Percentiles rank a stretch among this genome's conserved stretches.
phyloP scores from a whole-genome alignment of 331 rosid species.

The Malus hybrid region DNA sequence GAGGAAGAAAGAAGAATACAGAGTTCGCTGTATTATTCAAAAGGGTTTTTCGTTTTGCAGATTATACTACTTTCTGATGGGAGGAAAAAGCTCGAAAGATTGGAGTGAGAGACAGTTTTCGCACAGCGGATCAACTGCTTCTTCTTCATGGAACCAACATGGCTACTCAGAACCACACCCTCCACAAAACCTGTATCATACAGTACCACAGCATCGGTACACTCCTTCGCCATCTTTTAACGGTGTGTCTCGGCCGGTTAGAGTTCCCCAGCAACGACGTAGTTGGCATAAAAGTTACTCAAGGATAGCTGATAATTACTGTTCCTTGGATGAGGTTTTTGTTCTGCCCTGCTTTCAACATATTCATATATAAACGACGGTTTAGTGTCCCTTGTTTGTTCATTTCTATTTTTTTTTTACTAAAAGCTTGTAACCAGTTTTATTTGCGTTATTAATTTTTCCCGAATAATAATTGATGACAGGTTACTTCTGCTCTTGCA shows the following conservation, averaged over 20 bases:
- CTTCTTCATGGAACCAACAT: conserved; percentile 41
- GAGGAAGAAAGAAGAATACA: background rate
- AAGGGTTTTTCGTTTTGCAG: background rate
- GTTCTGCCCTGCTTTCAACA: too few species aligned
- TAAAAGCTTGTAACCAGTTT: too few species aligned
- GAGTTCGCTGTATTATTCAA: conserved; percentile 3
- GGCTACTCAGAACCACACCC: conserved; percentile 36
- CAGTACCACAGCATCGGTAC: conserved; percentile 31
- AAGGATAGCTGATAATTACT: conserved; percentile 66
- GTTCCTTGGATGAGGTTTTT: conserved; percentile 65
- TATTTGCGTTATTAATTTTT: too few species aligned
- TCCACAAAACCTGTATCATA: conserved; percentile 21
- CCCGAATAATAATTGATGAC: background rate
- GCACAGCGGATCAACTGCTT: conserved; percentile 19
- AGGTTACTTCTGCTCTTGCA: conserved; percentile 83
- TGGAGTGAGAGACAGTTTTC: conserved; percentile 25
- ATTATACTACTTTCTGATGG: conserved; percentile 28
- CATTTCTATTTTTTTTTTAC: too few species aligned
- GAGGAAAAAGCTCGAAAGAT: conserved; percentile 42
- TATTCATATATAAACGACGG: too few species aligned
- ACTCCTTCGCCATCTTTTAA: conserved; percentile 36
- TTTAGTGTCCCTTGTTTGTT: background rate
- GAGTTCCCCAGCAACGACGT: conserved; percentile 9
- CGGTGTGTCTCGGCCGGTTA: conserved; percentile 13
- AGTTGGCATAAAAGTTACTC: conserved; percentile 53